Evolutionary conservation across 192 early-diverging fungal species (phyloP).

Genomic region (Backusella westeae): DNA sequence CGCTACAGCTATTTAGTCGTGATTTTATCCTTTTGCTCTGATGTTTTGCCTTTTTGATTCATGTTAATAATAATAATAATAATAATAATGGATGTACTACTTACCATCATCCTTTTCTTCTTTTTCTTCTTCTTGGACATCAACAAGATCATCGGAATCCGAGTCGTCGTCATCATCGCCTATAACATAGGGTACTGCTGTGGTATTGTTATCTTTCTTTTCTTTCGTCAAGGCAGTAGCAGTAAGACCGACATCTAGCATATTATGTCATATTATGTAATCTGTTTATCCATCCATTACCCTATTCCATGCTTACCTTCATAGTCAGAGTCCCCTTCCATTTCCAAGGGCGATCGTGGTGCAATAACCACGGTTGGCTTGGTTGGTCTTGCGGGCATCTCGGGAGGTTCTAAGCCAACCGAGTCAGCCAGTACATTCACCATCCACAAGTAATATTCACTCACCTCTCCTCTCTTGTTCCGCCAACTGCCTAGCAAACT

Average conservation of each 20-base stretch:
- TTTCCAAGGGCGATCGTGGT: conserved; percentile 14
- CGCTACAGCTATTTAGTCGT: no score
- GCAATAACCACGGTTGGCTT: conserved; percentile 9
- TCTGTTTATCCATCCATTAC: neutral
- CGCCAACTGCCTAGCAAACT: conserved; percentile 49
- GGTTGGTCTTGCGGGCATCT: neutral
- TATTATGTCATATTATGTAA: neutral
- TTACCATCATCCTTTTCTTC: neutral
- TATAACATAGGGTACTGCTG: conserved; percentile 17
- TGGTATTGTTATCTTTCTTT: neutral
- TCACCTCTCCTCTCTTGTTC: conserved; percentile 22
- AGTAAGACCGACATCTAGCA: neutral
- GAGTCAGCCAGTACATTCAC: no score
- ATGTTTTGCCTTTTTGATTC: no score
- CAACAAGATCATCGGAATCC: conserved; percentile 27
- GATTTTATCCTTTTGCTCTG: no score
- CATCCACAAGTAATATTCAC: neutral
- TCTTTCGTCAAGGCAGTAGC: neutral
- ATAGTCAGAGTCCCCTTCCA: conserved; percentile 15
- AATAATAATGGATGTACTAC: no score
- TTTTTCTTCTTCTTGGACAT: conserved; percentile 17
- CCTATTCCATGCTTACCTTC: neutral
- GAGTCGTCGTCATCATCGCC: conserved; percentile 27
- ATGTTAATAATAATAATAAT: no score
- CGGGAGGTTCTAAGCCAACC: neutral